Evolutionary conservation across 2,329 filamentous ascomycete genomes (phyloP).

Genomic region (Talaromyces verruculosus): DNA sequence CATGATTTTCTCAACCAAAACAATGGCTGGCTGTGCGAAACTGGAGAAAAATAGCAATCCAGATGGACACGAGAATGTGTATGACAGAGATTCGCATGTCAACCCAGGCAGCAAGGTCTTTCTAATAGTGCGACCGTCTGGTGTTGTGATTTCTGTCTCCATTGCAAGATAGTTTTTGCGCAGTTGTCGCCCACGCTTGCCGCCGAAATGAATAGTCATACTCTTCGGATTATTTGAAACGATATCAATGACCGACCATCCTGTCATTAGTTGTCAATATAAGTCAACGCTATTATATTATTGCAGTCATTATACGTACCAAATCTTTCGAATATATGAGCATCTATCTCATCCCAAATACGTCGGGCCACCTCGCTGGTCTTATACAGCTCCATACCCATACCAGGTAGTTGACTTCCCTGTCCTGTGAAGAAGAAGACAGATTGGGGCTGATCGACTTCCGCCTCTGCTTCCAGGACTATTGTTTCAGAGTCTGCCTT

Average conservation of each 20-base stretch:
- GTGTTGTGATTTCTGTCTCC: conserved; percentile 54
- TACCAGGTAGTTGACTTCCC: conserved; percentile 96
- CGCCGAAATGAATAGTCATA: conserved; percentile 96
- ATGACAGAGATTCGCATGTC: conserved; percentile 83
- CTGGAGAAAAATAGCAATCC: conserved; percentile 94
- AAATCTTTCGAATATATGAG: conserved; percentile 5
- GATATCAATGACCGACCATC: conserved; percentile 93
- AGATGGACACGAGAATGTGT: conserved; percentile 94
- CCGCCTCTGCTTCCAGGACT: conserved; percentile 89
- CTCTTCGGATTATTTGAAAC: conserved; percentile 99
- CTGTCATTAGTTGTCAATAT: conserved; percentile 67
- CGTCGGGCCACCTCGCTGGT: conserved; percentile 92
- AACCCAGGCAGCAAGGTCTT: conserved; percentile 99
- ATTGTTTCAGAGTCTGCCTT: conserved; percentile 96
- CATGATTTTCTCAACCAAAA: conserved; percentile 98
- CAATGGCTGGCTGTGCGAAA: conserved; percentile 95
- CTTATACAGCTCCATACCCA: conserved; percentile 98
- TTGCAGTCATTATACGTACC: background rate
- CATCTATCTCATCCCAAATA: conserved; percentile 93
- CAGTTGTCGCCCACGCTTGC: conserved; percentile 92
- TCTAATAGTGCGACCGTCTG: conserved; percentile 87
- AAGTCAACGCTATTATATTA: conserved; percentile 37
- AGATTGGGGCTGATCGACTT: conserved; percentile 94
- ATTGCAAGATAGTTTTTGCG: conserved; percentile 99
- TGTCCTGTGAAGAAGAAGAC: conserved; percentile 98